A percentile compares a stretch with the other conserved stretches of the same genome.
phyloP scores from a whole-genome alignment of 345 rosid genomes.

The Hevea brasiliensis region DNA sequence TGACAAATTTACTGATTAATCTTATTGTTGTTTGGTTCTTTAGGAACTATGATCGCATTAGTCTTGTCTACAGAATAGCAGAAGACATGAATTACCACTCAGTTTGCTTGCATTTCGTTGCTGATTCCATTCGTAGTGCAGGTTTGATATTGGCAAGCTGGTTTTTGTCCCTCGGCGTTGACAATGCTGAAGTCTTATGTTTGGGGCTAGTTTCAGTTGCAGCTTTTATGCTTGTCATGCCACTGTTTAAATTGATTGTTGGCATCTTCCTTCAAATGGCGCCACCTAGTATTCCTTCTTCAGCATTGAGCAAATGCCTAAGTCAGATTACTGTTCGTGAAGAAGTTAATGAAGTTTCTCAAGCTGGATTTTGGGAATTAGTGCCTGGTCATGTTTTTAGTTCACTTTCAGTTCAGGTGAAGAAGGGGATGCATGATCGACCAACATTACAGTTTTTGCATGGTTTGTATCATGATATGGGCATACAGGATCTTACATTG shows the following conservation, averaged over 20 bases:
- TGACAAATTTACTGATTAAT: conserved; percentile 85
- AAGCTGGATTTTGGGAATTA: conserved; percentile 92
- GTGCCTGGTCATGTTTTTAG: conserved; percentile 93
- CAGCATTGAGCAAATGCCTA: conserved; percentile 84
- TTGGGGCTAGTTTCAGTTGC: conserved; percentile 82
- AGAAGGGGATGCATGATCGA: conserved; percentile 60
- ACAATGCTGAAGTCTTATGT: conserved; percentile 92
- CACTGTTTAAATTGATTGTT: conserved; percentile 76
- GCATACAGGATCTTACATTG: conserved; percentile 79
- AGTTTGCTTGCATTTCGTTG: conserved; percentile 86
- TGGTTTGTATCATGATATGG: conserved; percentile 76
- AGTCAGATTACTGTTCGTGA: conserved; percentile 79
- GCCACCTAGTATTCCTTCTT: conserved; percentile 78
- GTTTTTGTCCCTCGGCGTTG: conserved; percentile 91
- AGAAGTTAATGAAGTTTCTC: conserved; percentile 71
- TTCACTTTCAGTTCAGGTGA: conserved; percentile 76
- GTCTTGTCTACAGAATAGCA: conserved; percentile 78
- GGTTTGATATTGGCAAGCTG: conserved; percentile 96
- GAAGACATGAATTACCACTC: conserved; percentile 98
- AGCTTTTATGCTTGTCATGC: conserved; percentile 84
- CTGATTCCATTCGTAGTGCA: conserved; percentile 98
- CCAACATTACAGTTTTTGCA: conserved; percentile 55
- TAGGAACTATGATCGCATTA: conserved; percentile 89
- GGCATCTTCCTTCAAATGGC: conserved; percentile 93
- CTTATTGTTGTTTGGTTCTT: conserved; percentile 98